phyloP scores from a whole-genome alignment of 179 eudicot species.

The Vitellaria paradoxa region DNA sequence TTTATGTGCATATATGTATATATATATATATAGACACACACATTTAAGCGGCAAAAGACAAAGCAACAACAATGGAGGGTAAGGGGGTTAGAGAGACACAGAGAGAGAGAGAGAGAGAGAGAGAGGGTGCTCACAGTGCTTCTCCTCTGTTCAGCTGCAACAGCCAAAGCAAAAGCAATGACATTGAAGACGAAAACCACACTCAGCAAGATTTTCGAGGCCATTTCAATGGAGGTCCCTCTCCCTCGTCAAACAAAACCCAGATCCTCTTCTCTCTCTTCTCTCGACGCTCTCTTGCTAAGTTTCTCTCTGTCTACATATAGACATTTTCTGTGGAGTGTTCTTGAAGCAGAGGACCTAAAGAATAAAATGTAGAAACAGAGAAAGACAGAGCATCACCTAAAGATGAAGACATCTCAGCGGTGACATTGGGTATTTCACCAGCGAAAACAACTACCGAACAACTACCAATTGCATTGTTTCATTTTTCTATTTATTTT shows the following conservation, averaged over 20 bases:
- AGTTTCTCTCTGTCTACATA: no score
- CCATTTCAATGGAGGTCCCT: constrained; percentile 27
- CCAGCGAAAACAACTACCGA: no score
- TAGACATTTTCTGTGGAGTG: no score
- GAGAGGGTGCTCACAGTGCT: constrained; percentile 47
- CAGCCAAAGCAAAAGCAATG: constrained; percentile 74
- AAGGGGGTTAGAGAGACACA: background rate
- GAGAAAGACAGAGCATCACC: no score
- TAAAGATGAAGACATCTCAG: no score
- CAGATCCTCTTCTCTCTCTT: constrained; percentile 3
- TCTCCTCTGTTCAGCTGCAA: constrained; percentile 76
- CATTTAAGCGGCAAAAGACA: background rate
- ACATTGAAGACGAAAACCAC: constrained; percentile 58
- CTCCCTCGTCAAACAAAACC: background rate
- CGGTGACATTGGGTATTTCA: no score
- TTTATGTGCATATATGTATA: background rate
- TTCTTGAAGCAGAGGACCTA: no score
- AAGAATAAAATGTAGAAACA: no score
- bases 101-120: background rate
- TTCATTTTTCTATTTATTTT: no score
- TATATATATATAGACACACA: background rate
- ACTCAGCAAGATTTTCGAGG: constrained; percentile 44
- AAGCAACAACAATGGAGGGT: background rate
- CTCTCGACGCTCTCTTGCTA: no score
- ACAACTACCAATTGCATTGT: no score